These are phyloP conservation scores for Neurospora africana DNA, from an alignment of 495 filamentous ascomycete species.

Conservation along the genomic window DNA sequence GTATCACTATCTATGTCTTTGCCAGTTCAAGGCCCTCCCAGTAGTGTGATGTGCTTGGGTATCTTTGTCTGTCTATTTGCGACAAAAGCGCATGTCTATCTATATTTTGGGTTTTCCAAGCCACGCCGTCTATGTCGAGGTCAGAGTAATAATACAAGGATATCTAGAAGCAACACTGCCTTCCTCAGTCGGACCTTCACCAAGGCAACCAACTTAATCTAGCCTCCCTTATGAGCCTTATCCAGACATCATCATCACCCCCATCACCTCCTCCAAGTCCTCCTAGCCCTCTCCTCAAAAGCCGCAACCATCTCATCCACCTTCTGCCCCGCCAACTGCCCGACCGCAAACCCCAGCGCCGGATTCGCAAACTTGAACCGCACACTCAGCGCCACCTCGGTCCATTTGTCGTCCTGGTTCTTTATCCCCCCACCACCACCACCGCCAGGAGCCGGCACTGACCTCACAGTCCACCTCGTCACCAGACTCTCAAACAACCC, in stretches of 20 bases:
- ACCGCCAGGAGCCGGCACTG: conserved; percentile 13
- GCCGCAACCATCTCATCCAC: conserved; percentile 83
- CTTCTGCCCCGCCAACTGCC: conserved; percentile 71
- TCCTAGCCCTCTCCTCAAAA: conserved; percentile 71
- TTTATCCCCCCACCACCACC: conserved; percentile 9
- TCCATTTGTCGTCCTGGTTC: conserved; percentile 36
- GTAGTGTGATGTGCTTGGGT: not conserved
- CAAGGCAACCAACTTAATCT: not conserved
- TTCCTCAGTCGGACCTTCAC: conserved; percentile 8
- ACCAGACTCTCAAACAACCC: conserved; percentile 64
- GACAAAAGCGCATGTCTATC: not conserved
- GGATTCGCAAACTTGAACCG: conserved; percentile 78
- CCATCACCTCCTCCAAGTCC: conserved; percentile 34
- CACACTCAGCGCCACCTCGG: conserved; percentile 64
- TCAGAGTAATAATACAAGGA: not conserved
- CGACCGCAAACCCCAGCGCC: conserved; percentile 67
- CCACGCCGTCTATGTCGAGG: not conserved
- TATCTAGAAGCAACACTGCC: not conserved
- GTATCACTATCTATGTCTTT: not conserved
- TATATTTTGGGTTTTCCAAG: not conserved
- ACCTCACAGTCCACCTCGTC: conserved; percentile 62
- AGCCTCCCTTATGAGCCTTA: not conserved
- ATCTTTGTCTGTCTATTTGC: not conserved
- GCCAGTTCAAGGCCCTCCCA: not conserved
- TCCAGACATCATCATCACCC: not conserved